Base-by-base conservation (phyloP, 2,329 filamentous ascomycete genomes). In the Epicoccum nigrum region DNA sequence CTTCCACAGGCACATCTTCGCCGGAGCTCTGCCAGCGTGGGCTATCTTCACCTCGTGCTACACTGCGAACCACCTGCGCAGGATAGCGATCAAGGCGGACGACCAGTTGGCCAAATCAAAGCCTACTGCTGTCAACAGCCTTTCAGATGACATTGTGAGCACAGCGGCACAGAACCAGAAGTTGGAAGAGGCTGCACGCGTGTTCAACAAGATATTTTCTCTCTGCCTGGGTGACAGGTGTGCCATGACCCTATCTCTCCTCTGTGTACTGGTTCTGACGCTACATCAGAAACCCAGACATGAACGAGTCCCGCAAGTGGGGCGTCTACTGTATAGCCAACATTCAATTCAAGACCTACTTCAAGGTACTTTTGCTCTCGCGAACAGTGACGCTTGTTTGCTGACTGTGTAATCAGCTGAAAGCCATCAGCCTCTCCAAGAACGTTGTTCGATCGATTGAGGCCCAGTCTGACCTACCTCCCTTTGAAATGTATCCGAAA, bases 321-420 rank as follows among this genome's bases (percentile, higher is more conserved):
- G 95, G 91, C 6, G 89, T 96, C 39, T 99, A 99, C 77, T 92
- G 92, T 72, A 87, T 93, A 59, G 91, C 92, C 67, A 97, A 96
- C 69, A 82, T 99, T 7, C 81, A 97, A 12, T 99, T 99, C 84
- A 97, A 97, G 76, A 97, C 92, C 1, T 97, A 97, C 74, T 99
- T 99, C 79, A 95, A 90, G 76, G 81, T 81, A 72, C 12, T 19
- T 19, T 12, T 6, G 17, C 42, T 23, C 23, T 25, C 21, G 11
- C 33, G 30, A 4, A 11, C 7, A 21, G 30, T 33, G 20, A 25
- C 25, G 2, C 12, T 23, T 28, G 13, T 27, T 4, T 21, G n/a
- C 56, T 62, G 27, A 62, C 16, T 1, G 12, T 13, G 32, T 30
- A 15, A 8, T 28, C 2, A 83, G 78, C 80, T 97, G 57, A 96